Conservation (phyloP, 2,329 filamentous ascomycete genomes). For the Ilyonectria robusta region DNA sequence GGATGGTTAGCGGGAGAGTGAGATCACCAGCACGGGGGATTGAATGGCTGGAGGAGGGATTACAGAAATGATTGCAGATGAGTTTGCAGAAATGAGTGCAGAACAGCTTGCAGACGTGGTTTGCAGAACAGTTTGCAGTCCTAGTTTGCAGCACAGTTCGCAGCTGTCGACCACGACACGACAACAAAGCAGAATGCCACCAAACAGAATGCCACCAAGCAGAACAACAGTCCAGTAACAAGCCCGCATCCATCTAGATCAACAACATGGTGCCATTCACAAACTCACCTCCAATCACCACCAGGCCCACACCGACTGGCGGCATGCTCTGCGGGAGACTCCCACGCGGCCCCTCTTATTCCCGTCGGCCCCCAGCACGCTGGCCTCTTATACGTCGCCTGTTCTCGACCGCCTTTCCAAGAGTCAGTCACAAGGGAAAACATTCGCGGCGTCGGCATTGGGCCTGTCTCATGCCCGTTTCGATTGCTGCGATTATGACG, state of each 20-base stretch:
- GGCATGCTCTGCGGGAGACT: not conserved
- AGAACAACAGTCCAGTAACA: too few species aligned
- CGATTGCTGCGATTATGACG: not conserved
- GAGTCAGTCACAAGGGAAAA: not conserved
- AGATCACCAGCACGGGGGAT: not conserved
- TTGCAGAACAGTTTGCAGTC: too few species aligned
- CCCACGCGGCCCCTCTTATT: not conserved
- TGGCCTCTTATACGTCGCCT: not conserved
- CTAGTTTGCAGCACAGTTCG: too few species aligned
- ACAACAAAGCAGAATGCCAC: too few species aligned
- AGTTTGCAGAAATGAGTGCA: too few species aligned
- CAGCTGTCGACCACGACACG: too few species aligned
- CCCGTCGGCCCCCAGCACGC: not conserved
- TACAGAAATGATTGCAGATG: not conserved
- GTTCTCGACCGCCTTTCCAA: not conserved
- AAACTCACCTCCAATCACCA: not conserved
- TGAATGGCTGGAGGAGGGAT: too few species aligned
- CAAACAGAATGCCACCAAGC: too few species aligned
- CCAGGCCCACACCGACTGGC: not conserved
- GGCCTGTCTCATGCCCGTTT: not conserved
- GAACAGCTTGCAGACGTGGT: too few species aligned
- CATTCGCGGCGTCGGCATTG: not conserved
- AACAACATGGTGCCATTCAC: too few species aligned
- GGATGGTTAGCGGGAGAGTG: not conserved
- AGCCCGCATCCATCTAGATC: too few species aligned